Evolutionary conservation across 257 asterid genomes (phyloP).

Genomic region (Gentiana straminea): DNA sequence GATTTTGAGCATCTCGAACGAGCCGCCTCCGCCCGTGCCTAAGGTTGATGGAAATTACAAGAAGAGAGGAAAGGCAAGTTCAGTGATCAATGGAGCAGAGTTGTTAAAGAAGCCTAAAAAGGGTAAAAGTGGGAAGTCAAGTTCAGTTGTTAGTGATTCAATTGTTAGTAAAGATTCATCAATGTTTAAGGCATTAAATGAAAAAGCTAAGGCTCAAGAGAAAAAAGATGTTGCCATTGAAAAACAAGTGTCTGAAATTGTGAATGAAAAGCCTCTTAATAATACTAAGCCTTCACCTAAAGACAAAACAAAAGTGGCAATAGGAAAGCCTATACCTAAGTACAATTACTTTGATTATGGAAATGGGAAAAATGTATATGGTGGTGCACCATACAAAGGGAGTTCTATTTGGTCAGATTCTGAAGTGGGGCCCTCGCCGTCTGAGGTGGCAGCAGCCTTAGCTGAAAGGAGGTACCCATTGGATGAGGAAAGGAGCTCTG

Average conservation of each 20-base stretch:
- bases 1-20: conserved; percentile 47
- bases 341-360: conserved; percentile 17
- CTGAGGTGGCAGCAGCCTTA: conserved; percentile 70
- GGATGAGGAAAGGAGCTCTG: conserved; percentile 61
- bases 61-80: conserved; percentile 59
- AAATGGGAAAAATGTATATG: conserved; percentile 23
- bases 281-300: conserved; percentile 12
- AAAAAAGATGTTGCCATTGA: background rate
- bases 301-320: conserved; percentile 13
- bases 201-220: conserved; percentile 3
- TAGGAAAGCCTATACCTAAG: conserved; percentile 26
- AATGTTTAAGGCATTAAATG: conserved; percentile 10
- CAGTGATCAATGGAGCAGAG: conserved; percentile 59
- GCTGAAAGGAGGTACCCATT: conserved; percentile 46
- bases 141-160: conserved; percentile 59
- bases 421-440: conserved; percentile 81
- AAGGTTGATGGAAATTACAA: background rate
- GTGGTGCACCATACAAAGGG: conserved; percentile 23
- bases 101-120: conserved; percentile 28
- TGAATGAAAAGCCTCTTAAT: conserved; percentile 26
- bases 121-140: conserved; percentile 29
- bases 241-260: background rate
- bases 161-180: conserved; percentile 43
- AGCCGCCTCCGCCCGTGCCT: conserved; percentile 18
- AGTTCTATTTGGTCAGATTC: conserved; percentile 46